phyloP scores from a whole-genome alignment of 2,329 filamentous ascomycete genomes.

The Colletotrichum acutatum region DNA sequence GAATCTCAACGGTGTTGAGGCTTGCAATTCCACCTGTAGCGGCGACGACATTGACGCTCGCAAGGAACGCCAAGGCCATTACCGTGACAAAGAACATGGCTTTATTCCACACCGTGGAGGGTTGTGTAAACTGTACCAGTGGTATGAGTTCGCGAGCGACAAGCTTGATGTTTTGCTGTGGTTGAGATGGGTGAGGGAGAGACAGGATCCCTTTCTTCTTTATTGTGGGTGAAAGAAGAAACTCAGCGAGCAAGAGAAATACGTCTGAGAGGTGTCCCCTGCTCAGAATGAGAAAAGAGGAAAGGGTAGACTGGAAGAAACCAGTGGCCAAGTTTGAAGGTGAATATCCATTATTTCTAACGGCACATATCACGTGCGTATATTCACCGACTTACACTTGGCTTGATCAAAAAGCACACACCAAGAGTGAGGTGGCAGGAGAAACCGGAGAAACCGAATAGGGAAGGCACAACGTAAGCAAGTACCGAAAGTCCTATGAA shows the following conservation, averaged over 20 bases:
- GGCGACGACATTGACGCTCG: neutral
- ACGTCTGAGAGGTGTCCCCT: too few species aligned
- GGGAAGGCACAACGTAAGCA: neutral
- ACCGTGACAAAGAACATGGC: neutral
- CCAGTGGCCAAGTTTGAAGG: neutral
- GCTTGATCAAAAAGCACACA: neutral
- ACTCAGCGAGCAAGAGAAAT: too few species aligned
- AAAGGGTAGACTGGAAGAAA: neutral
- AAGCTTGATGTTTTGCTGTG: too few species aligned
- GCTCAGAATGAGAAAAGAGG: neutral
- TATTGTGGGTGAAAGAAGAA: neutral
- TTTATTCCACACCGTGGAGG: conserved; percentile 3
- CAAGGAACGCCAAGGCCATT: neutral
- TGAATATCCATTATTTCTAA: neutral
- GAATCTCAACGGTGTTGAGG: too few species aligned
- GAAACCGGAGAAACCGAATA: neutral
- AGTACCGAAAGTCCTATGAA: neutral
- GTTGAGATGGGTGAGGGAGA: neutral
- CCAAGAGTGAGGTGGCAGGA: neutral
- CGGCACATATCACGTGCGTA: neutral
- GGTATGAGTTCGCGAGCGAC: too few species aligned
- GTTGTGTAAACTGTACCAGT: neutral
- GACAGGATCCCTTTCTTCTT: neutral
- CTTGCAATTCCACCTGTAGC: neutral
- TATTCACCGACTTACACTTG: neutral